Evolutionary conservation across 495 filamentous ascomycete genomes (phyloP).

Genomic region (Paragyromitra xinjiangensis): DNA sequence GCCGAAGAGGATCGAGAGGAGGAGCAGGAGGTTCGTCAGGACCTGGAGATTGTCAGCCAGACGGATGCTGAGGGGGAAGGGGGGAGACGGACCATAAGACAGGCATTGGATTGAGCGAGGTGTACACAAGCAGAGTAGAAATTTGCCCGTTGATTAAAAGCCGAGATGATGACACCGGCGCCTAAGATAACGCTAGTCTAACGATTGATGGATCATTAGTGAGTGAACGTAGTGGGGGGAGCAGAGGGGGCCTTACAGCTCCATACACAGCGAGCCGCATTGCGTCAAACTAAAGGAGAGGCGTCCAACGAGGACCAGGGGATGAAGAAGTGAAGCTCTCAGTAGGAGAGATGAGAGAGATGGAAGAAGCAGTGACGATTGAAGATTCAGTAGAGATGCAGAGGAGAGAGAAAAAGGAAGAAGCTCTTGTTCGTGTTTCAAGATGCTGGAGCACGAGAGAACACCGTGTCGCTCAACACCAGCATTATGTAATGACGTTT

Average conservation of each 20-base stretch:
- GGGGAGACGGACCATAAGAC: constrained; percentile 75
- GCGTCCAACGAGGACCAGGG: constrained; percentile 25
- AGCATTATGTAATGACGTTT: constrained; percentile 34
- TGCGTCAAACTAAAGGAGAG: constrained; percentile 50
- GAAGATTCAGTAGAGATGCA: neutral
- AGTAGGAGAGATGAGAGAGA: neutral
- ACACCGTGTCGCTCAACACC: constrained; percentile 48
- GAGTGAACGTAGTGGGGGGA: constrained; percentile 19
- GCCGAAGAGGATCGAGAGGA: constrained; percentile 77
- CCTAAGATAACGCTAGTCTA: constrained; percentile 79
- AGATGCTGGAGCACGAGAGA: constrained; percentile 31
- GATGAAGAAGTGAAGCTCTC: constrained; percentile 36
- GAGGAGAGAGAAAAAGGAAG: constrained; percentile 50
- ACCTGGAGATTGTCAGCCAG: constrained; percentile 66
- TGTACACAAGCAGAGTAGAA: constrained; percentile 98
- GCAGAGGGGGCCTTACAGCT: constrained; percentile 51
- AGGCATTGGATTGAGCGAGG: constrained; percentile 92
- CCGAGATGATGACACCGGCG: constrained; percentile 81
- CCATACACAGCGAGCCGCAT: constrained; percentile 64
- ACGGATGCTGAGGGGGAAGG: neutral
- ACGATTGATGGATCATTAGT: constrained; percentile 55
- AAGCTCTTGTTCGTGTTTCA: constrained; percentile 47
- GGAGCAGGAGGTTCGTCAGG: constrained; percentile 83
- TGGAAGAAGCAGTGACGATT: neutral
- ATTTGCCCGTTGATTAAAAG: constrained; percentile 92